Evolutionary conservation across 2,329 filamentous ascomycete genomes (phyloP).

Genomic region (Pseudovirgaria hyperparasitica): DNA sequence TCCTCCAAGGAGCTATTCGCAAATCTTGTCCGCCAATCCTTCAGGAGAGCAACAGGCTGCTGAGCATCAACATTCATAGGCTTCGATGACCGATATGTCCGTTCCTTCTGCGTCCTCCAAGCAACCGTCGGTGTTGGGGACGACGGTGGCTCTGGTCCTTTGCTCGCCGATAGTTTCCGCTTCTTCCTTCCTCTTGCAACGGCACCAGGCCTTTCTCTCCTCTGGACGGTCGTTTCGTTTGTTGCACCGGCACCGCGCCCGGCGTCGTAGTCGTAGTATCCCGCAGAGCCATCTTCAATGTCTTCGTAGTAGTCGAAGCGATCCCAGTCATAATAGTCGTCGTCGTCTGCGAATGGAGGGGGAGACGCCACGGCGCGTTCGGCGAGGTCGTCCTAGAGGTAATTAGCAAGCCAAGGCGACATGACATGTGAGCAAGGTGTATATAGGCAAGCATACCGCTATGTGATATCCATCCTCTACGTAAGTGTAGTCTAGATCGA

Average conservation of each 20-base stretch:
- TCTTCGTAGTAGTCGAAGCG: slow-evolving; percentile 36
- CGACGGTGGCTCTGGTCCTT: slow-evolving; percentile 3
- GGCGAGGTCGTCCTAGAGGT: slow-evolving; percentile 34
- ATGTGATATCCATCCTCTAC: slow-evolving; percentile 31
- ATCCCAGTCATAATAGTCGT: slow-evolving; percentile 29
- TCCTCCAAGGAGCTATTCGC: too few relatives aligned
- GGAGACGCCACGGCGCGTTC: slow-evolving; percentile 34
- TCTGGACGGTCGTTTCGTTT: slow-evolving; percentile 12
- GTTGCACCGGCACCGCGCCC: slow-evolving; percentile 9
- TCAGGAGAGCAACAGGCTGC: slow-evolving; percentile 26
- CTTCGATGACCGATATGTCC: slow-evolving; percentile 7
- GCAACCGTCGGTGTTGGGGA: slow-evolving; percentile 14
- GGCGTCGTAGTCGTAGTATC: slow-evolving; percentile 30
- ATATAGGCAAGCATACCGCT: slow-evolving; percentile 16
- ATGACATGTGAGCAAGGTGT: background rate
- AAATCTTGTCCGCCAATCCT: slow-evolving; percentile 32
- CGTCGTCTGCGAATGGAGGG: slow-evolving; percentile 20
- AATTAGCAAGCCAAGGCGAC: slow-evolving; percentile 7
- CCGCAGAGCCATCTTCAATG: slow-evolving; percentile 34
- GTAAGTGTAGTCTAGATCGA: slow-evolving; percentile 30
- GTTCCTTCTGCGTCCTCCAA: slow-evolving; percentile 17
- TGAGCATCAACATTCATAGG: slow-evolving; percentile 11
- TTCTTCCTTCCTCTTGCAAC: slow-evolving; percentile 14
- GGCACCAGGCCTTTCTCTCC: slow-evolving; percentile 16
- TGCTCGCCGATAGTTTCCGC: slow-evolving; percentile 7